phyloP scores from a whole-genome alignment of 805 yeast species.

The Kodamaea hsintzibuensis region DNA sequence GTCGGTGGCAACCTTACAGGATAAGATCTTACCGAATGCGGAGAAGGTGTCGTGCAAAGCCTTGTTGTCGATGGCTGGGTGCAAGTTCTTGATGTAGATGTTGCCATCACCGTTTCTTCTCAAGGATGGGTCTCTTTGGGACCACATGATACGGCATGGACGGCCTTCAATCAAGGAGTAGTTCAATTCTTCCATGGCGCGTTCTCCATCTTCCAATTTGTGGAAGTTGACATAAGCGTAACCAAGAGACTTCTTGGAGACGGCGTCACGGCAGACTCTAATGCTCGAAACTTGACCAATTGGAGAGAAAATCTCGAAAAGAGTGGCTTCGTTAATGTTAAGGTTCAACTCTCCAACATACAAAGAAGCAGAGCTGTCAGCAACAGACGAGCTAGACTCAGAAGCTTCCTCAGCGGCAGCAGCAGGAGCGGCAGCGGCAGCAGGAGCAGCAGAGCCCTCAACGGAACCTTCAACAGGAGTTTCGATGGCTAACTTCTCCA shows the following conservation, averaged over 20 bases:
- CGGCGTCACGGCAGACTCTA: conserved; percentile 98
- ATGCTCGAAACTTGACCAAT: conserved; percentile 94
- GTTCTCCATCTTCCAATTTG: conserved; percentile 84
- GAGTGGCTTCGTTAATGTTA: conserved; percentile 87
- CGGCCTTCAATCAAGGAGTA: conserved; percentile 91
- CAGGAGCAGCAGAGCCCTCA: conserved; percentile 18
- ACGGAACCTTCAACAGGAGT: conserved; percentile 16
- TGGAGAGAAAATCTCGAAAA: conserved; percentile 92
- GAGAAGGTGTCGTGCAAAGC: conserved; percentile 97
- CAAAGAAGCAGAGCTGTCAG: conserved; percentile 75
- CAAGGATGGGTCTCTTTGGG: conserved; percentile 96
- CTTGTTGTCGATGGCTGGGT: conserved; percentile 98
- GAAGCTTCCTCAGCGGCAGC: conserved; percentile 31
- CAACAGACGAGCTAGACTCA: conserved; percentile 29
- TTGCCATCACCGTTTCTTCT: conserved; percentile 96
- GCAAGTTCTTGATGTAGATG: conserved; percentile 97
- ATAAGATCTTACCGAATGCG: conserved; percentile 92
- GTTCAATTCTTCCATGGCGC: conserved; percentile 93
- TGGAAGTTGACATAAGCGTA: conserved; percentile 98
- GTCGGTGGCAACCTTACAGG: conserved; percentile 97
- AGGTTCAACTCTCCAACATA: conserved; percentile 98
- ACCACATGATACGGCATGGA: conserved; percentile 99
- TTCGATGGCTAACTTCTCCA: conserved; percentile 47
- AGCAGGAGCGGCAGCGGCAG: conserved; percentile 26
- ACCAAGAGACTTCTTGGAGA: conserved; percentile 94